Conservation (phyloP, 805 yeast species). For the Teunomyces stri region DNA sequence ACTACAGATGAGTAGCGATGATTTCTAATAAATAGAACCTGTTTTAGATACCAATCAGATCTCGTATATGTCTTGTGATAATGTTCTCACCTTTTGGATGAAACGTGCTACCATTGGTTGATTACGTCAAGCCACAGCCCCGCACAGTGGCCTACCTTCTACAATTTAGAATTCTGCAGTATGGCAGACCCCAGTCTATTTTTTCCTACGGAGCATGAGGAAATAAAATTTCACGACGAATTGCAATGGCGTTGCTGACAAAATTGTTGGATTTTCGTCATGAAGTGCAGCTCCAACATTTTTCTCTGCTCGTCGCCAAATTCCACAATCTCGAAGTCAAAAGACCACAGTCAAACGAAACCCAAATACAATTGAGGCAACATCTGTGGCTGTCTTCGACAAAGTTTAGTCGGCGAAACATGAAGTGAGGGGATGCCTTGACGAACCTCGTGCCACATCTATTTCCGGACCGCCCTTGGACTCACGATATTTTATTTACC, state of each 20-base stretch:
- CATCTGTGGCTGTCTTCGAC: no score
- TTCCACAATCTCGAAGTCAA: neutral
- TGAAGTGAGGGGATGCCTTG: neutral
- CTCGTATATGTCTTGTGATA: neutral
- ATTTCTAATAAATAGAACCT: no score
- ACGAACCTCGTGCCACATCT: neutral
- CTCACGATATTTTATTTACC: neutral
- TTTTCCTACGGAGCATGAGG: no score
- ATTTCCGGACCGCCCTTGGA: neutral
- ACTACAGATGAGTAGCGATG: no score
- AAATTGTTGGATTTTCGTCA: neutral
- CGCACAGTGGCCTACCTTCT: no score
- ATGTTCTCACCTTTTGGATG: neutral
- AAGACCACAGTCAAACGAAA: neutral
- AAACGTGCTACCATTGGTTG: neutral
- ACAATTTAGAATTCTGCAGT: no score
- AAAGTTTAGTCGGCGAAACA: neutral
- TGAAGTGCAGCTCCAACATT: neutral
- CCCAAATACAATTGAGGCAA: neutral
- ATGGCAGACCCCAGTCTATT: no score
- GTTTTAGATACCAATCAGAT: neutral
- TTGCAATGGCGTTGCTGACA: neutral
- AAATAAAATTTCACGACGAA: neutral
- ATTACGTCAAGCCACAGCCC: neutral
- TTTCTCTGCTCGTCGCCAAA: neutral